Evolutionary conservation across 805 yeast species (phyloP), one percentile per base, ranked within the genome.

Genomic region (Spathaspora passalidarum): DNA sequence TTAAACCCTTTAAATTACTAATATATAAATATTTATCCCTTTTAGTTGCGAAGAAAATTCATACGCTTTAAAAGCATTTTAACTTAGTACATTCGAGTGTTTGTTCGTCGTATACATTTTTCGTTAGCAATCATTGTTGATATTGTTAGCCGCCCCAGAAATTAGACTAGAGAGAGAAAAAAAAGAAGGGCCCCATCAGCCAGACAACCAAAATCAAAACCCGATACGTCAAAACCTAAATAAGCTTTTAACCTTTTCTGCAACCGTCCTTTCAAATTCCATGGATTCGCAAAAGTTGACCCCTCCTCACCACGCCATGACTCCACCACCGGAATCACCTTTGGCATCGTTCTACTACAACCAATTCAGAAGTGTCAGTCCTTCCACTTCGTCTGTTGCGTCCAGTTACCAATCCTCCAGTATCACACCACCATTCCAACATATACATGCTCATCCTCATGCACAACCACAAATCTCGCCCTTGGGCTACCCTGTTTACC

Each of bases 291-390:
- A 41, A n/a, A 32, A 36, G 14, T 9, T 36, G 16, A 36, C 44
- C 6, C 32, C 44, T 11, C 44, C 44, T 9, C 39, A 16, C 2
- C 44, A 41, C 17, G 22, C 23, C 18, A 22, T 36, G 9, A 41
- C 44, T 1, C 44, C 44, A 13, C 37, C 44, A 36, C 44, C 44
- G 11, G 44, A 41, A 22, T 41, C 44, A 11, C 44, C 44, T 6
- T 36, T 41, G n/a, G 19, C 44, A 5, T 22, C 44, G n/a, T 41
- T 41, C 17, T 32, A 40, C 13, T 41, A 39, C 16, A 17, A 39
- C 29, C 32, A 39, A 10, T 13, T 32, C 16, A 8, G 38, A 20
- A 21, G 20, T 9, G 8, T 16, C 7, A 41, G 44, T 36, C 44
- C 44, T 32, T 41, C 44, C 2, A 36, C 39, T 17, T 29, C 44